A percentile compares a stretch with the other conserved stretches of the same genome.
phyloP scores from a whole-genome alignment of 495 filamentous ascomycete species.

The Margaritispora aquatica region DNA sequence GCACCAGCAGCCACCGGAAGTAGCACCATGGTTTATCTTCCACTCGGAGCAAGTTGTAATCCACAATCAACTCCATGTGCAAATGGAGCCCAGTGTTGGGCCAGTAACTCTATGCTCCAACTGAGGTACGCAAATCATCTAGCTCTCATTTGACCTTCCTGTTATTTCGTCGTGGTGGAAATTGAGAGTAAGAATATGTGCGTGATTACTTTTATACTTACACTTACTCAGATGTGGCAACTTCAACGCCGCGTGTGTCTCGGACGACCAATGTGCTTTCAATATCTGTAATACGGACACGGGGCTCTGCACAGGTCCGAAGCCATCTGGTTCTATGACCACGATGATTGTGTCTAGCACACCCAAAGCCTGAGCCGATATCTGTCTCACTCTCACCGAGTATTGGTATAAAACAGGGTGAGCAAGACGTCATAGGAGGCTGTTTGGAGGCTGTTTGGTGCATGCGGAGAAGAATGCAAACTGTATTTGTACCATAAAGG shows the following conservation, averaged over 20 bases:
- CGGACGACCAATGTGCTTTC: conserved; percentile 7
- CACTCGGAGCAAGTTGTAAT: neutral
- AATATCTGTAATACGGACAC: conserved; percentile 2
- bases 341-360: neutral
- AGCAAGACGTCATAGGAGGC: neutral
- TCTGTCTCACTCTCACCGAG: neutral
- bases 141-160: no score
- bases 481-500: no score
- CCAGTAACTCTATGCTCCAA: neutral
- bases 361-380: neutral
- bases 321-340: neutral
- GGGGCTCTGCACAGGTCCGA: neutral
- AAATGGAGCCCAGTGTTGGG: conserved; percentile 6
- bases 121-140: no score
- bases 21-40: neutral
- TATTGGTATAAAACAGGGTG: no score
- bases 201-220: no score
- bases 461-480: no score
- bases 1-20: neutral
- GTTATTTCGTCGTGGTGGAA: no score
- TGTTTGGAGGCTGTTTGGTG: no score
- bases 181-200: no score
- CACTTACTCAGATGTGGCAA: no score
- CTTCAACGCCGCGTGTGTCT: conserved; percentile 6
- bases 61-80: neutral